Base-by-base conservation (phyloP, 2,329 filamentous ascomycete genomes). In the Venturia oleaginea region DNA sequence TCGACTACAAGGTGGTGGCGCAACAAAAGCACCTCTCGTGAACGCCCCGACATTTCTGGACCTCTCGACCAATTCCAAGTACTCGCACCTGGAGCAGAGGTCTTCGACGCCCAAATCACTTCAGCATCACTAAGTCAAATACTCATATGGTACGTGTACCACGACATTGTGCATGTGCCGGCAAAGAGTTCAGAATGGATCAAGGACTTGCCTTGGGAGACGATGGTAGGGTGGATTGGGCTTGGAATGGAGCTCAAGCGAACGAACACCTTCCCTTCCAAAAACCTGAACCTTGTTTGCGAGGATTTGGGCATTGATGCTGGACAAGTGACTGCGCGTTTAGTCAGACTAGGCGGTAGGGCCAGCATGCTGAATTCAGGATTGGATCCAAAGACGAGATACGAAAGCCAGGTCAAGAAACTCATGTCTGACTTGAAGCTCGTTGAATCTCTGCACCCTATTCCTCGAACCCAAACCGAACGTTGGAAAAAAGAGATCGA, bases 81-180 rank as follows among this genome's bases (percentile, higher is more conserved):
- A 59, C 34, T 48, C 34, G n/a, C 62, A 57, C 48, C 30, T 10
- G 32, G 15, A 3, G 51, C n/a, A 6, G 61, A 64, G 40, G 55
- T 67, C 30, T 72, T 72, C 64, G 67, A 66, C 32, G 67, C 69
- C 22, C 59, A 65, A 3, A 37, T 72, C 10, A 69, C 64, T 17
- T 32, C 64, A 1, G 48, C 46, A 2, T 55, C 66, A n/a, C 59
- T 72, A 7, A 70, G 67, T 37, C 54, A 71, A 30, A 70, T 73
- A 59, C 40, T 72, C 13, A 48, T 65, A 13, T 72, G 69, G 70
- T 70, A 68, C 55, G 42, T 71, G 15, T 70, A 70, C 62, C 67
- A 70, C 54, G 71, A 72, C 38, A 32, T 69, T 24, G 68, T 71
- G 8, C 65, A 69, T 34, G 60, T 69, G 32, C 69, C 69, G 27